Conservation (phyloP, 129 eudicot genomes). For the Arctium lappa region DNA sequence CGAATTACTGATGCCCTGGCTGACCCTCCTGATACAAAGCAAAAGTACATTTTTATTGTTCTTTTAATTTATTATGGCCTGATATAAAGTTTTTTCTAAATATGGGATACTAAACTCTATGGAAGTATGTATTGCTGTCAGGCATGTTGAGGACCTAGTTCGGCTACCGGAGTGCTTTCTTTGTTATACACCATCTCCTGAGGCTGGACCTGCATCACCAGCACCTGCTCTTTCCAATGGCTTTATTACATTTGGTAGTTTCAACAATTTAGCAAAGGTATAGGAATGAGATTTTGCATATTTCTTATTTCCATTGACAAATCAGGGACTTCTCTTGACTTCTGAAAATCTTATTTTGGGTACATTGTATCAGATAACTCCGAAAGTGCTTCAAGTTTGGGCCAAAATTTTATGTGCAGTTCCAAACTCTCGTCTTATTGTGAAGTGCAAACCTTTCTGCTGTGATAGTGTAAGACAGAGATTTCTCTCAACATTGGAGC, state of each 20-base stretch:
- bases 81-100: slow-evolving; percentile 11
- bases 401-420: slow-evolving; percentile 85
- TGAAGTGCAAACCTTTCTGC: slow-evolving; percentile 95
- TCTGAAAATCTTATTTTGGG: not conserved
- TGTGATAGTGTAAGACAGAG: slow-evolving; percentile 83
- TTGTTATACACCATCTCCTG: slow-evolving; percentile 94
- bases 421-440: slow-evolving; percentile 90
- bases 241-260: slow-evolving; percentile 90
- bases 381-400: slow-evolving; percentile 94
- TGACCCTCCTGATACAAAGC: slow-evolving; percentile 78
- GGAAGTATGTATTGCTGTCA: slow-evolving; percentile 32
- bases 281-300: not conserved
- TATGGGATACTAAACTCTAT: slow-evolving; percentile 7
- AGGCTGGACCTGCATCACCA: slow-evolving; percentile 83
- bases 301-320: not conserved
- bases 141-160: slow-evolving; percentile 91
- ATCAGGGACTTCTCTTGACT: slow-evolving; percentile 9
- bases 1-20: slow-evolving; percentile 88
- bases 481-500: slow-evolving; percentile 85
- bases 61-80: slow-evolving; percentile 3
- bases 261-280: slow-evolving; percentile 97
- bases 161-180: slow-evolving; percentile 83
- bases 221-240: slow-evolving; percentile 92
- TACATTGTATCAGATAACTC: slow-evolving; percentile 66
- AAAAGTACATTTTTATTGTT: slow-evolving; percentile 45